Evolutionary conservation across 164 flowering plant species (phyloP).

Genomic region (Aristolochia contorta): DNA sequence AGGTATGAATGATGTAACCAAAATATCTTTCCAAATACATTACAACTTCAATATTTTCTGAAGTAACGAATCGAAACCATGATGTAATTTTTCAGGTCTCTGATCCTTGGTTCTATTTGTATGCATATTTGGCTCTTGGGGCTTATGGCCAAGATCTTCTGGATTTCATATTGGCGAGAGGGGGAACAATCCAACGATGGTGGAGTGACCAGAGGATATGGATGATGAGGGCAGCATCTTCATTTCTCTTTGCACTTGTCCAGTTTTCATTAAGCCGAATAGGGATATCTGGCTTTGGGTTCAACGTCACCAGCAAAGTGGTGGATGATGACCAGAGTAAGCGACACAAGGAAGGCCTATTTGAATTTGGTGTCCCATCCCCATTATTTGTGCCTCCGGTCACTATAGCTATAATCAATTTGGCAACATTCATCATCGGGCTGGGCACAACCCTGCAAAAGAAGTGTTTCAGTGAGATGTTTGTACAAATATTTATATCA

Average conservation of each 20-base stretch:
- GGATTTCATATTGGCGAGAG: conserved; percentile 25
- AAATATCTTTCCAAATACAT: too few species aligned
- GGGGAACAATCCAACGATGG: conserved; percentile 42
- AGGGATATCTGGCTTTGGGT: conserved; percentile 34
- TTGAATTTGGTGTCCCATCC: conserved; percentile 56
- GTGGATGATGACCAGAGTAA: conserved; percentile 38
- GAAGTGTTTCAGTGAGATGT: conserved; percentile 12
- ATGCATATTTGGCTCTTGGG: conserved; percentile 44
- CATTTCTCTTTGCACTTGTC: conserved; percentile 26
- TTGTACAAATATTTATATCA: conserved; percentile 27
- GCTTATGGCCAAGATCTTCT: conserved; percentile 46
- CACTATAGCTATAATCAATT: conserved; percentile 37
- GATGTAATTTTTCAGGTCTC: conserved; percentile 23
- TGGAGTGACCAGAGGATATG: conserved; percentile 75
- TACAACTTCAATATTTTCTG: not conserved
- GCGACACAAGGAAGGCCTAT: conserved; percentile 40
- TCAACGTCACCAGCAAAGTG: conserved; percentile 53
- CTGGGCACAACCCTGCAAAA: conserved; percentile 1
- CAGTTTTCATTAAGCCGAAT: conserved; percentile 32
- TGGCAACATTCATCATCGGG: conserved; percentile 26
- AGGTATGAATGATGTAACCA: conserved; percentile 26
- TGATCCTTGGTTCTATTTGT: conserved; percentile 44
- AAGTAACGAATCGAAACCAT: not conserved
- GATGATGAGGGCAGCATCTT: conserved; percentile 49
- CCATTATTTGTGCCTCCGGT: conserved; percentile 50